Evolutionary conservation across 768 basidiomycete genomes (phyloP).

Genomic region (Podaxis carcinomalis): DNA sequence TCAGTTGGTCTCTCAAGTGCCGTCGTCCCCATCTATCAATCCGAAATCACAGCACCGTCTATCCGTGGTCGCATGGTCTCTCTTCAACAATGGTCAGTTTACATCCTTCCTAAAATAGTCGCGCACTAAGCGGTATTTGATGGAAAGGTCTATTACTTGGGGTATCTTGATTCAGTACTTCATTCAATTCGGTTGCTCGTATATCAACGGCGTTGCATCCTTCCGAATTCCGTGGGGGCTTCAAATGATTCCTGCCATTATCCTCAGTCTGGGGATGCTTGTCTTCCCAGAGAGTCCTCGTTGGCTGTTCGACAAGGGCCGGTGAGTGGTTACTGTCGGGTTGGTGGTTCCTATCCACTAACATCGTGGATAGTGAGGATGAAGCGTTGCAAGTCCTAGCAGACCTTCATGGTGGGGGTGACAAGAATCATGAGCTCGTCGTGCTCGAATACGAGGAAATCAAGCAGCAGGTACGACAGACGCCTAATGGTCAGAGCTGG

Average conservation of each 20-base stretch:
- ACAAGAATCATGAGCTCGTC: constrained; percentile 56
- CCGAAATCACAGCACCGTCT: constrained; percentile 65
- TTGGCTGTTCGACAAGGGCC: constrained; percentile 62
- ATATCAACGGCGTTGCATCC: constrained; percentile 63
- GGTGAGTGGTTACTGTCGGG: constrained; percentile 25
- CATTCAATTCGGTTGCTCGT: constrained; percentile 71
- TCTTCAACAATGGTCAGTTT: constrained; percentile 61
- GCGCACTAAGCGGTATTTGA: not conserved
- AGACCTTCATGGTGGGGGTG: constrained; percentile 67
- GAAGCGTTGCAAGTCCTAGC: constrained; percentile 72
- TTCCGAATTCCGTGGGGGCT: constrained; percentile 82
- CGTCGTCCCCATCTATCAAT: constrained; percentile 72
- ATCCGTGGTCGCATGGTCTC: constrained; percentile 76
- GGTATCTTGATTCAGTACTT: constrained; percentile 76
- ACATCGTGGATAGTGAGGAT: constrained; percentile 30
- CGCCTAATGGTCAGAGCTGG: not conserved
- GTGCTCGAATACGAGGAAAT: constrained; percentile 71
- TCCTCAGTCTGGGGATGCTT: constrained; percentile 65
- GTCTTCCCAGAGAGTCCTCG: constrained; percentile 70
- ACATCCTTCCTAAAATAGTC: not conserved
- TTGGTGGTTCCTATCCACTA: not conserved
- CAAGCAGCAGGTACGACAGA: constrained; percentile 33
- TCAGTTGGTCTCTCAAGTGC: constrained; percentile 65
- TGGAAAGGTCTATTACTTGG: constrained; percentile 60
- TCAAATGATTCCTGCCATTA: constrained; percentile 73